phyloP scores from a whole-genome alignment of 805 yeast genomes.

The Nakazawaea sp. region DNA sequence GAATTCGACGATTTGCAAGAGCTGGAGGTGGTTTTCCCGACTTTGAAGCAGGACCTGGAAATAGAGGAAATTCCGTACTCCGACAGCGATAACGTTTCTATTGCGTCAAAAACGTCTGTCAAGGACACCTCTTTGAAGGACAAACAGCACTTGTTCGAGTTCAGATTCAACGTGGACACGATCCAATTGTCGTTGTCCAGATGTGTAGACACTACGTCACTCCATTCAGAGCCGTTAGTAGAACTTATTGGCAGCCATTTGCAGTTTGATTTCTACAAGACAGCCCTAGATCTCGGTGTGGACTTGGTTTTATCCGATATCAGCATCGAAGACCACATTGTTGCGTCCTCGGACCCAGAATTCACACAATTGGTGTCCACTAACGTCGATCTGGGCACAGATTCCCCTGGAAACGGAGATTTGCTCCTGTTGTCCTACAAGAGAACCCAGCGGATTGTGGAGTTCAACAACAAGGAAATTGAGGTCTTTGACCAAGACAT shows the following conservation, averaged over 20 bases:
- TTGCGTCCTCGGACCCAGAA: constrained; percentile 51
- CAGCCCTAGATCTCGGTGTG: constrained; percentile 55
- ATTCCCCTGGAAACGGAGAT: constrained; percentile 27
- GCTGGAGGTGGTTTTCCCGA: constrained; percentile 4
- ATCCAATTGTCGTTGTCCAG: constrained; percentile 58
- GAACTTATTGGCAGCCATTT: constrained; percentile 68
- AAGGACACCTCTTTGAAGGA: constrained; percentile 8
- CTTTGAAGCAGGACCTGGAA: constrained; percentile 4
- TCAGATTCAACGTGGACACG: constrained; percentile 60
- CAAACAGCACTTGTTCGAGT: constrained; percentile 62
- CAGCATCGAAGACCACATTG: constrained; percentile 69
- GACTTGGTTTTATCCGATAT: constrained; percentile 60
- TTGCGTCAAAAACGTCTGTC: constrained; percentile 12
- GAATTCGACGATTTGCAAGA: constrained; percentile 28
- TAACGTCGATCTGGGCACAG: constrained; percentile 11
- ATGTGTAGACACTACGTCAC: constrained; percentile 55
- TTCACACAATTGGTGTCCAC: constrained; percentile 69
- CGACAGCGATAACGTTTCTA: constrained; percentile 16
- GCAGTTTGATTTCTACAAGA: constrained; percentile 51
- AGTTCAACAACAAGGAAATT: constrained; percentile 42
- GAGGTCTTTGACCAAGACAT: constrained; percentile 77
- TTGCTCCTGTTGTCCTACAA: constrained; percentile 55
- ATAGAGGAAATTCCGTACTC: constrained; percentile 9
- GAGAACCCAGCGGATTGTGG: constrained; percentile 54
- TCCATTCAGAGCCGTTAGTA: constrained; percentile 60